phyloP scores from a whole-genome alignment of 2,329 filamentous ascomycete species.

The Pseudopithomyces chartarum region DNA sequence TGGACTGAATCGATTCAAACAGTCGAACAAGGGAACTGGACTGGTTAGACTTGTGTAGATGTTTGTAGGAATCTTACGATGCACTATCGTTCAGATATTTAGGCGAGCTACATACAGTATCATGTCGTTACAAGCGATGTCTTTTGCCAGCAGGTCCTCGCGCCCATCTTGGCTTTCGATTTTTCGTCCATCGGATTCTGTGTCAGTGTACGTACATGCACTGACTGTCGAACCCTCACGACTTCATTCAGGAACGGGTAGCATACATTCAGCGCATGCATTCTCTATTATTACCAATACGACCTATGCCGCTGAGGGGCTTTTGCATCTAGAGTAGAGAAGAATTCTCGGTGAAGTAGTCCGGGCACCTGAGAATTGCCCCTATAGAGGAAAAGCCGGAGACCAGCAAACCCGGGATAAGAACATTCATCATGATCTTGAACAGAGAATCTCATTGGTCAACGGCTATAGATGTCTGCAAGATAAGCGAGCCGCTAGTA shows the following conservation, averaged over 20 bases:
- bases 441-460: conserved; percentile 6
- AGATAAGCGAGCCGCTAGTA: conserved; percentile 29
- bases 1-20: too few species aligned
- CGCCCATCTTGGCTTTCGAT: conserved; percentile 1
- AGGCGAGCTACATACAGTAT: too few species aligned
- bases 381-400: background rate
- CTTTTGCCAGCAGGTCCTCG: background rate
- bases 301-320: too few species aligned
- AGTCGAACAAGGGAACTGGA: too few species aligned
- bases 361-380: too few species aligned
- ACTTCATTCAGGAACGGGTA: background rate
- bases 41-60: too few species aligned
- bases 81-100: too few species aligned
- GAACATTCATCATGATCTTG: background rate
- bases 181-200: background rate
- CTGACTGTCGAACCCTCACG: background rate
- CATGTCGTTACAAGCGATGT: too few species aligned
- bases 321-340: too few species aligned
- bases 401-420: background rate
- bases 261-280: background rate
- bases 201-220: background rate
- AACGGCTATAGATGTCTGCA: background rate
- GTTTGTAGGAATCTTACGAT: too few species aligned
- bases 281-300: too few species aligned
- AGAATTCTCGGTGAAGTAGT: too few species aligned